These are phyloP conservation scores for Blastocystis sp. DNA, from an alignment of 352 stramenopile species.

Conservation along the genomic window DNA sequence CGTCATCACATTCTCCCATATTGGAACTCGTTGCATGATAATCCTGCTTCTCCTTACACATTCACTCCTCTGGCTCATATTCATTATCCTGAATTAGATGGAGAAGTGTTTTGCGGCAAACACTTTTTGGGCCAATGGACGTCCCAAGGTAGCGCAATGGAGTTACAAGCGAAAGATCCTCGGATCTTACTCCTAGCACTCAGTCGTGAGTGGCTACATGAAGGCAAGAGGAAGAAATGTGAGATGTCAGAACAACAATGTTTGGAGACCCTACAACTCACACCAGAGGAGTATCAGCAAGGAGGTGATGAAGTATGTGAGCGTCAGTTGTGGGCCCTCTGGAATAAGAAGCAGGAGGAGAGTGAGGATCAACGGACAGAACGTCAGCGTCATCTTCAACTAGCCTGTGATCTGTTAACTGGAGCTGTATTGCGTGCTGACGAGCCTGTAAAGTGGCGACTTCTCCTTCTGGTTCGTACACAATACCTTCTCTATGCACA, in stretches of 20 bases:
- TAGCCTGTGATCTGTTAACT: neutral
- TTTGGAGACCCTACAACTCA: neutral
- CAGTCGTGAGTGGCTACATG: constrained; percentile 23
- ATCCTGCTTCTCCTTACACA: neutral
- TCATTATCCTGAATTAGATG: constrained; percentile 11
- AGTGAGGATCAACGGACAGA: neutral
- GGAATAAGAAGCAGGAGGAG: neutral
- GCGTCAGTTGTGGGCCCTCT: neutral
- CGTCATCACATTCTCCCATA: neutral
- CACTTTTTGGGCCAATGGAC: constrained; percentile 27
- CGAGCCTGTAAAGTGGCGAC: neutral
- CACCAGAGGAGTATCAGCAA: neutral
- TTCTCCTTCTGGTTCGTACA: constrained; percentile 1
- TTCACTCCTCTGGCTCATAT: constrained; percentile 14
- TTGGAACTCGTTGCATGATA: neutral
- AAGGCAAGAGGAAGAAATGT: neutral
- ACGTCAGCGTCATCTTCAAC: neutral
- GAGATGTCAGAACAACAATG: neutral
- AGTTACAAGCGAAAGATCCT: neutral
- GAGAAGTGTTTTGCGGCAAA: constrained; percentile 24
- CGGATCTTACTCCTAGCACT: neutral
- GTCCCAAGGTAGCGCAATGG: neutral
- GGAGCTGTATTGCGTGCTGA: neutral
- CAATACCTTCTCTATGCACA: constrained; percentile 3
- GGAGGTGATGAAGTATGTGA: neutral